Evolutionary conservation across 1,284 basidiomycete species (phyloP).

Genomic region (Leccinum glutinopallens): DNA sequence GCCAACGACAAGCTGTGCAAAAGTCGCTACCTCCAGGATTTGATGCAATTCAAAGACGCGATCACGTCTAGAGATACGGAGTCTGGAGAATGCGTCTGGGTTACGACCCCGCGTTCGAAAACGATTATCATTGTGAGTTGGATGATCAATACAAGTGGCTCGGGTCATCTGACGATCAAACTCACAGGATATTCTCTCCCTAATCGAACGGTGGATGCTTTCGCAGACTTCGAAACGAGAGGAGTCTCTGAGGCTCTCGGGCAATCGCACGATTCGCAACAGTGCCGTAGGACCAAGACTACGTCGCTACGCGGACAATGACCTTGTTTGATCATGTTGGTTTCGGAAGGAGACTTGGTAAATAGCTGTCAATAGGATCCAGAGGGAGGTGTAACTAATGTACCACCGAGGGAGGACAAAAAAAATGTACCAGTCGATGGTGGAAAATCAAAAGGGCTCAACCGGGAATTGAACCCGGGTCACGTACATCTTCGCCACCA

Average conservation of each 20-base stretch:
- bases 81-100: constrained; percentile 29
- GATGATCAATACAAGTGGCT: neutral
- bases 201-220: constrained; percentile 29
- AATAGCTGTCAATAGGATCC: constrained; percentile 18
- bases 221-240: constrained; percentile 28
- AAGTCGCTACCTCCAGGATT: constrained; percentile 20
- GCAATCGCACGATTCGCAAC: constrained; percentile 12
- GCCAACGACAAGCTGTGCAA: constrained; percentile 39
- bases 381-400: neutral
- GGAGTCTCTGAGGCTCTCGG: neutral
- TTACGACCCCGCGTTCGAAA: constrained; percentile 16
- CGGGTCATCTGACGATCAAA: constrained; percentile 6
- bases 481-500: constrained; percentile 37
- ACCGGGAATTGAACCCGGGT: constrained; percentile 40
- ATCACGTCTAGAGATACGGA: constrained; percentile 15
- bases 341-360: constrained; percentile 18
- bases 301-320: constrained; percentile 17
- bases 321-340: constrained; percentile 16
- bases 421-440: neutral
- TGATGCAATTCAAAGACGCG: constrained; percentile 21
- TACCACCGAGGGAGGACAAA: neutral
- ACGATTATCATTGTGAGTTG: constrained; percentile 27
- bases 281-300: constrained; percentile 32
- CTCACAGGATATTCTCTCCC: constrained; percentile 31
- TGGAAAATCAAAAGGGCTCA: constrained; percentile 31